Percentiles rank a stretch among this genome's conserved stretches.
phyloP scores from a whole-genome alignment of 805 yeast genomes.

The Saccharomyces paradoxus region DNA sequence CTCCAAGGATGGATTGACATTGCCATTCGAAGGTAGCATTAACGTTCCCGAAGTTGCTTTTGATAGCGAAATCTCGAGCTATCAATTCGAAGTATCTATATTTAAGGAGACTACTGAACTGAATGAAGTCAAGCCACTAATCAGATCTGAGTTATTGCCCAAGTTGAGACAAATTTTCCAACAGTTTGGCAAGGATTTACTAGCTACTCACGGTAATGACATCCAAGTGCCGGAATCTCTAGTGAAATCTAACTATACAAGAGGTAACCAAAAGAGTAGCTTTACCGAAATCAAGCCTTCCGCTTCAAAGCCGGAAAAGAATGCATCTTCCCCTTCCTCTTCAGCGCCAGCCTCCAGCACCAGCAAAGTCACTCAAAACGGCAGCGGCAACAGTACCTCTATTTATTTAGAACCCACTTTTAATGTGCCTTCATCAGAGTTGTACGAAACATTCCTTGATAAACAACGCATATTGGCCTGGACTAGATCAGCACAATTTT shows the following conservation, averaged over 20 bases:
- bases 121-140: conserved; percentile 40
- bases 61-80: conserved; percentile 79
- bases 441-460: conserved; percentile 69
- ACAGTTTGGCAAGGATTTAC: conserved; percentile 70
- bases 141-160: conserved; percentile 59
- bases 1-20: conserved; percentile 22
- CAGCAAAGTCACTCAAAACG: conserved; percentile 4
- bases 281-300: conserved; percentile 11
- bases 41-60: conserved; percentile 89
- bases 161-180: conserved; percentile 51
- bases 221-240: conserved; percentile 74
- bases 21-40: conserved; percentile 57
- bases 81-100: conserved; percentile 71
- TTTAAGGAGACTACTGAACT: conserved; percentile 46
- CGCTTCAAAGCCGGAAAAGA: conserved; percentile 5
- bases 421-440: conserved; percentile 80
- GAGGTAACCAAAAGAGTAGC: conserved; percentile 37
- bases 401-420: conserved; percentile 71
- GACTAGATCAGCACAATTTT: conserved; percentile 56
- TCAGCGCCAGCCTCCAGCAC: conserved; percentile 8
- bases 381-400: conserved; percentile 57
- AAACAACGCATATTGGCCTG: conserved; percentile 80
- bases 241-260: conserved; percentile 49
- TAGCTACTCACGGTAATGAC: conserved; percentile 69
- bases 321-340: conserved; percentile 4